Evolutionary conservation across 805 yeast genomes (phyloP).

Genomic region (Yamadazyma olivae): DNA sequence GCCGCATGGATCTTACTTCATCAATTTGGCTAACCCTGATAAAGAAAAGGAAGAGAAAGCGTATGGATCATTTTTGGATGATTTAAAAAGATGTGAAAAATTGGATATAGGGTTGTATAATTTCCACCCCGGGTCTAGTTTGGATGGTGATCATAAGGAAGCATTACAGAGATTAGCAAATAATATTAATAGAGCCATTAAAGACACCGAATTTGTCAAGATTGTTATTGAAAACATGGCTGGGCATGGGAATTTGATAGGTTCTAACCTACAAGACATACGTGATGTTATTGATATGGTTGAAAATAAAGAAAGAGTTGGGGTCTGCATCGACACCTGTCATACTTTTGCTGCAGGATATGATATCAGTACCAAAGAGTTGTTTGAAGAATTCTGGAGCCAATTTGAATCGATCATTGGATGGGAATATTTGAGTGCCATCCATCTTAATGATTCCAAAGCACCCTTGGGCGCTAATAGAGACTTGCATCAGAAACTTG

Average conservation of each 20-base stretch:
- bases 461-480: slow-evolving; percentile 88
- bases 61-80: slow-evolving; percentile 77
- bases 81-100: slow-evolving; percentile 80
- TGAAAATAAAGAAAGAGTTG: slow-evolving; percentile 82
- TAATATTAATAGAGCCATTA: slow-evolving; percentile 75
- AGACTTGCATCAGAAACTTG: slow-evolving; percentile 87
- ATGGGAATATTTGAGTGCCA: slow-evolving; percentile 65
- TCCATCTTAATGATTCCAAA: slow-evolving; percentile 93
- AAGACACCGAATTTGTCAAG: slow-evolving; percentile 72
- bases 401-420: slow-evolving; percentile 77
- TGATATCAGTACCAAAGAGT: slow-evolving; percentile 63
- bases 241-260: slow-evolving; percentile 90
- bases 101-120: slow-evolving; percentile 84
- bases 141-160: slow-evolving; percentile 60
- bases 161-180: slow-evolving; percentile 71
- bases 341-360: slow-evolving; percentile 97
- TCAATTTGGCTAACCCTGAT: slow-evolving; percentile 91
- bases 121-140: slow-evolving; percentile 89
- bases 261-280: slow-evolving; percentile 75
- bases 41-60: slow-evolving; percentile 73
- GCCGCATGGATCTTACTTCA: slow-evolving; percentile 94
- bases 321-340: slow-evolving; percentile 95
- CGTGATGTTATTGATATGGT: slow-evolving; percentile 69
- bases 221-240: slow-evolving; percentile 97
- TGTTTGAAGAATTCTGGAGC: slow-evolving; percentile 67